phyloP scores from a whole-genome alignment of 108 stramenopile species.

The Discostella stelligeroides region DNA sequence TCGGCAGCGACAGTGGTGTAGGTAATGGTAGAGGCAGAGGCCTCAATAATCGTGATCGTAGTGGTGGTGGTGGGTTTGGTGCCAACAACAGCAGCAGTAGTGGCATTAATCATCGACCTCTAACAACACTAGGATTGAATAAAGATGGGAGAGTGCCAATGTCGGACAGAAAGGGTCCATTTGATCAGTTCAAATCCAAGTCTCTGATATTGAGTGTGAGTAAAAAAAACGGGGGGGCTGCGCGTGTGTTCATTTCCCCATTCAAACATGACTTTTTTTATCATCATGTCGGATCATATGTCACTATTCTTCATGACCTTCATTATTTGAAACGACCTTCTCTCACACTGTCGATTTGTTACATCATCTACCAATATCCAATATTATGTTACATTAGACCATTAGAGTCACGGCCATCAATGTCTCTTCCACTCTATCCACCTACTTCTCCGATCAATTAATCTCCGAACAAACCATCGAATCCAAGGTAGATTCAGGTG shows the following conservation, averaged over 20 bases:
- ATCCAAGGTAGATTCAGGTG: slow-evolving; percentile 38
- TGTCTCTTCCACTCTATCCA: slow-evolving; percentile 39
- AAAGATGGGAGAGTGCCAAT: slow-evolving; percentile 50
- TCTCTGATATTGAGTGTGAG: slow-evolving; percentile 46
- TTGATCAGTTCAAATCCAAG: slow-evolving; percentile 34
- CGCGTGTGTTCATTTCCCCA: too few relatives aligned
- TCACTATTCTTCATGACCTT: too few relatives aligned
- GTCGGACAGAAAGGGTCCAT: slow-evolving; percentile 47
- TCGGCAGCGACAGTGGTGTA: too few relatives aligned
- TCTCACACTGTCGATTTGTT: too few relatives aligned
- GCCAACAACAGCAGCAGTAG: slow-evolving; percentile 3
- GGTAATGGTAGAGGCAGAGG: too few relatives aligned
- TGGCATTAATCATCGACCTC: background rate
- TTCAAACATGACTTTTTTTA: too few relatives aligned
- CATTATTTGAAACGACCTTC: too few relatives aligned
- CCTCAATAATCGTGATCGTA: too few relatives aligned
- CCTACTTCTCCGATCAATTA: slow-evolving; percentile 51
- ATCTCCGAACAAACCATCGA: slow-evolving; percentile 40
- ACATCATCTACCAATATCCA: background rate
- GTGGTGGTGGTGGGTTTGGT: too few relatives aligned
- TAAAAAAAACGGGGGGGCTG: too few relatives aligned
- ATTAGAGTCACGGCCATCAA: slow-evolving; percentile 42
- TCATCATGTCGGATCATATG: too few relatives aligned
- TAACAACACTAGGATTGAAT: slow-evolving; percentile 22
- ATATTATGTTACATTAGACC: slow-evolving; percentile 25